These are phyloP conservation scores for Hymenoscyphus fructigenus DNA, from an alignment of 2,329 filamentous ascomycete species.

Conservation along the genomic window DNA sequence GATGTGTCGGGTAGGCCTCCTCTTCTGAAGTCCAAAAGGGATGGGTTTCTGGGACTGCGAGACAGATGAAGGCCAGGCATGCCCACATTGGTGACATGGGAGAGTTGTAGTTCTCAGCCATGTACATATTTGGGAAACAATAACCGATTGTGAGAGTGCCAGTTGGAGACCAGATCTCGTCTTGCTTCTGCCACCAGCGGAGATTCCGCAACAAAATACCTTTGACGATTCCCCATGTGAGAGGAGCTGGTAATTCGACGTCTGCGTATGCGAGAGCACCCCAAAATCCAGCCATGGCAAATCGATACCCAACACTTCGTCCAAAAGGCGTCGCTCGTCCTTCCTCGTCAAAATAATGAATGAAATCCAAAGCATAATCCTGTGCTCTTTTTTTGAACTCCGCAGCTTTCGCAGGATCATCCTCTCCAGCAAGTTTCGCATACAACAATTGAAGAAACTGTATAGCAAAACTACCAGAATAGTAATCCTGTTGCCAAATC, in stretches of 20 bases:
- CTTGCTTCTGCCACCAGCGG: conserved; percentile 76
- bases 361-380: conserved; percentile 66
- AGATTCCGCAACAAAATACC: conserved; percentile 72
- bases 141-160: conserved; percentile 76
- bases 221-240: conserved; percentile 79
- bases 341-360: conserved; percentile 73
- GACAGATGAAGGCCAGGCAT: conserved; percentile 72
- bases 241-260: conserved; percentile 67
- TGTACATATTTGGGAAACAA: conserved; percentile 75
- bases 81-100: conserved; percentile 74
- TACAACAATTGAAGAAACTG: conserved; percentile 79
- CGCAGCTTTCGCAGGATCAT: conserved; percentile 63
- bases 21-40: conserved; percentile 74
- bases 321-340: conserved; percentile 75
- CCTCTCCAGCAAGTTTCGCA: conserved; percentile 65
- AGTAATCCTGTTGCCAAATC: conserved; percentile 84
- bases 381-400: conserved; percentile 70
- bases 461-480: conserved; percentile 79
- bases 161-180: conserved; percentile 71
- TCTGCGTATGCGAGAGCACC: conserved; percentile 73
- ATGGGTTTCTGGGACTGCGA: conserved; percentile 67
- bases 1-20: conserved; percentile 54
- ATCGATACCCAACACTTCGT: conserved; percentile 76
- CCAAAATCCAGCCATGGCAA: conserved; percentile 85
- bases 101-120: conserved; percentile 83